A percentile compares a stretch with the other conserved stretches of the same genome.
phyloP scores from a whole-genome alignment of 352 stramenopile genomes.

The Globisporangium polare region DNA sequence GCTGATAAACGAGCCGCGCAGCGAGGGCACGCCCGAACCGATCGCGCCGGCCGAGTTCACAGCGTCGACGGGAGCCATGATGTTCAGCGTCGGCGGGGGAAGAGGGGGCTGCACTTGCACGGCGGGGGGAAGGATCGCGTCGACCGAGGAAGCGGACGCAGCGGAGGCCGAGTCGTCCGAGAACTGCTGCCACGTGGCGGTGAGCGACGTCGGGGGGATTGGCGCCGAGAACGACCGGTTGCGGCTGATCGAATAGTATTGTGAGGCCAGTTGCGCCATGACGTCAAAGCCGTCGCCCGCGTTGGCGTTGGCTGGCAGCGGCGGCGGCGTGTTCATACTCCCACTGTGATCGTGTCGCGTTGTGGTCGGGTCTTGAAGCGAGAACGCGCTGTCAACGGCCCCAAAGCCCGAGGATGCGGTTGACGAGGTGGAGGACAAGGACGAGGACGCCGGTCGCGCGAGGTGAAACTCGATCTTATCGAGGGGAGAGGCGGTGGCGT shows the following conservation, averaged over 20 bases:
- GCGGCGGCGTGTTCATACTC: slow-evolving; percentile 6
- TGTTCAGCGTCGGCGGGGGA: slow-evolving; percentile 43
- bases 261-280: slow-evolving; percentile 77
- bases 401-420: slow-evolving; percentile 11
- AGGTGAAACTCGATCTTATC: slow-evolving; percentile 32
- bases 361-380: slow-evolving; percentile 6
- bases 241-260: slow-evolving; percentile 72
- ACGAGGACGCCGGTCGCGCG: slow-evolving; percentile 13
- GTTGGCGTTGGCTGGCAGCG: background rate
- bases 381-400: slow-evolving; percentile 19
- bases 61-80: slow-evolving; percentile 26
- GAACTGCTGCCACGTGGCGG: slow-evolving; percentile 58
- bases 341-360: slow-evolving; percentile 10
- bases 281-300: slow-evolving; percentile 57
- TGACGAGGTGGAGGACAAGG: slow-evolving; percentile 17
- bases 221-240: slow-evolving; percentile 72
- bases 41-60: slow-evolving; percentile 51
- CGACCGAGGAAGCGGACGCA: slow-evolving; percentile 14
- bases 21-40: slow-evolving; percentile 42
- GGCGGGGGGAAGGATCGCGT: slow-evolving; percentile 12
- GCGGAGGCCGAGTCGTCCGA: slow-evolving; percentile 37
- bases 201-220: slow-evolving; percentile 55
- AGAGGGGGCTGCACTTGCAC: slow-evolving; percentile 28
- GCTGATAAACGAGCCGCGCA: slow-evolving; percentile 23
- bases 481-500: slow-evolving; percentile 13